These are phyloP conservation scores for Volvox africanus DNA, from an alignment of 139 green algal genomes.

Conservation along the genomic window DNA sequence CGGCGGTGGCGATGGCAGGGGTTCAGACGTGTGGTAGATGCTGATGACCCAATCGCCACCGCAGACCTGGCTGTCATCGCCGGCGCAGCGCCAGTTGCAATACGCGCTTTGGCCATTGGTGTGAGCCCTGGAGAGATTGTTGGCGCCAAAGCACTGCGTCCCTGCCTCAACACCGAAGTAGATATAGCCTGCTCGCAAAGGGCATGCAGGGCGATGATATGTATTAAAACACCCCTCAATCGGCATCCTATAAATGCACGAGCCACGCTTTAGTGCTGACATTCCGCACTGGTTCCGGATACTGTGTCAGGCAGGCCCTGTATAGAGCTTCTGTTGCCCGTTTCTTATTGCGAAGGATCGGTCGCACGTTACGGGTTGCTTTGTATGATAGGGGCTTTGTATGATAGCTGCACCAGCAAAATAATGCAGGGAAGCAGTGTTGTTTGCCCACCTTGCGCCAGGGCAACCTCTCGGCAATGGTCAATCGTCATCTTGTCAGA, in stretches of 20 bases:
- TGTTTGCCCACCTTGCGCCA: neutral
- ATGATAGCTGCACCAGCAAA: no score
- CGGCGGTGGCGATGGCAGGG: neutral
- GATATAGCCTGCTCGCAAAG: neutral
- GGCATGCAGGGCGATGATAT: neutral
- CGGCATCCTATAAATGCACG: no score
- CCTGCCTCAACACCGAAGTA: conserved; percentile 6
- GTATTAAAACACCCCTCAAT: neutral
- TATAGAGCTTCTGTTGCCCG: no score
- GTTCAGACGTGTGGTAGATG: neutral
- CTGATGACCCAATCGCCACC: conserved; percentile 13
- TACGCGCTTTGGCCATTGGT: neutral
- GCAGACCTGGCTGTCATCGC: neutral
- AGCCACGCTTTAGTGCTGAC: no score
- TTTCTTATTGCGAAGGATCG: no score
- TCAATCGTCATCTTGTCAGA: conserved; percentile 3
- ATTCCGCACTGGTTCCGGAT: no score
- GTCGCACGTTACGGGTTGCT: no score
- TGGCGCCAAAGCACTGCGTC: conserved; percentile 9
- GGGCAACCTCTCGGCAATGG: neutral
- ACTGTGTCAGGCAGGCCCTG: no score
- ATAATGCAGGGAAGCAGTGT: neutral
- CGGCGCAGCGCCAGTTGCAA: neutral
- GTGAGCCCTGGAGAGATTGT: neutral
- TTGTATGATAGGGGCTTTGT: no score